A percentile compares a stretch with the other conserved stretches of the same genome.
Evolutionary conservation across 1,139 yeast species (phyloP).

Genomic region (Pichia sp.): DNA sequence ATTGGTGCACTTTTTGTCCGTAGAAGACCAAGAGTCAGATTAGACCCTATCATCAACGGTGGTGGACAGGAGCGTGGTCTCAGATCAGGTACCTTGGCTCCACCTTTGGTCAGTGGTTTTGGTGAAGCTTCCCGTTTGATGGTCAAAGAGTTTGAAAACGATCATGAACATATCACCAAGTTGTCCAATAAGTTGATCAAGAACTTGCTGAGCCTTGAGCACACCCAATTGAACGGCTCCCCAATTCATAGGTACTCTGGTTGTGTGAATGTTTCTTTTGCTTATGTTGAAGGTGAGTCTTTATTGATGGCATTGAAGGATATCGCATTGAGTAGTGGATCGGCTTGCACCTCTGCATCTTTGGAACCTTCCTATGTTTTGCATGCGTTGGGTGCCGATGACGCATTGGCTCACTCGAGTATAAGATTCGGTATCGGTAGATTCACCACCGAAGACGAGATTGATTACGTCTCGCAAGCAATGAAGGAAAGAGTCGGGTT

Average conservation of each 20-base stretch:
- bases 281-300: constrained; percentile 97
- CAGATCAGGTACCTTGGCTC: constrained; percentile 94
- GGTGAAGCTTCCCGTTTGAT: constrained; percentile 96
- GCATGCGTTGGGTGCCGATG: constrained; percentile 97
- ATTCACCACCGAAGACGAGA: constrained; percentile 92
- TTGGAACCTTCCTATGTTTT: constrained; percentile 95
- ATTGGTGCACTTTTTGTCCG: constrained; percentile 93
- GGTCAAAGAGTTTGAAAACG: constrained; percentile 68
- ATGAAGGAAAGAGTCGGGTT: constrained; percentile 85
- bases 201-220: constrained; percentile 76
- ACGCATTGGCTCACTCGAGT: constrained; percentile 95
- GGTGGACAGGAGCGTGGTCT: constrained; percentile 99
- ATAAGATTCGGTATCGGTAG: constrained; percentile 97
- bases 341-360: constrained; percentile 99
- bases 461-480: constrained; percentile 87
- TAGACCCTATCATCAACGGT: constrained; percentile 92
- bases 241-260: constrained; percentile 72
- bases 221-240: constrained; percentile 88
- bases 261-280: constrained; percentile 94
- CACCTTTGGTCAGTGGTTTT: constrained; percentile 91
- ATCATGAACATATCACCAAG: constrained; percentile 60
- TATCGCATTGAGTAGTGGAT: constrained; percentile 92
- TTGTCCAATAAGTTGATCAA: constrained; percentile 69
- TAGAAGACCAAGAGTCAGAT: constrained; percentile 97
- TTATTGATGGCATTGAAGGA: constrained; percentile 95